Percentiles rank a stretch among this genome's conserved stretches.
Evolutionary conservation across 768 basidiomycete genomes (phyloP).

Genomic region (Russula vinacea): DNA sequence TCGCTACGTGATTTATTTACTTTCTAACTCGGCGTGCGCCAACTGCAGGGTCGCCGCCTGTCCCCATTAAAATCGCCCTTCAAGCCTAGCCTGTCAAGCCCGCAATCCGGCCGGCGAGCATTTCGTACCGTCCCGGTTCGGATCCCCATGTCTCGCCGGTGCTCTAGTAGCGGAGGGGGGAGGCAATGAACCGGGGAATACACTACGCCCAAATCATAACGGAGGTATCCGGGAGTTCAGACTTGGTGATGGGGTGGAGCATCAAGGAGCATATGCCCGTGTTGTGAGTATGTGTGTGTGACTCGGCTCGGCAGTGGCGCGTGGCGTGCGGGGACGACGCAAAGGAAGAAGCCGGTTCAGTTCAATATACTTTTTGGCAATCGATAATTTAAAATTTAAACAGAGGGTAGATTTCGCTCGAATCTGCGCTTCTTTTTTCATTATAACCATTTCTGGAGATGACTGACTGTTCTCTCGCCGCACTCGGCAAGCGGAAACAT

Average conservation of each 20-base stretch:
- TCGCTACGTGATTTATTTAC: not conserved
- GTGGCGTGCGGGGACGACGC: not conserved
- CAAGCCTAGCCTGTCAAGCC: not conserved
- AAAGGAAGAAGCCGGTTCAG: not conserved
- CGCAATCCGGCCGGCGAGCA: not conserved
- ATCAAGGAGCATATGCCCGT: not conserved
- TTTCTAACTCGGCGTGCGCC: not conserved
- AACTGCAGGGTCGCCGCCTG: constrained; percentile 1
- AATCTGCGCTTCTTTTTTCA: constrained; percentile 16
- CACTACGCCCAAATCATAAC: not conserved
- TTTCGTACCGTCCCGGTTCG: not conserved
- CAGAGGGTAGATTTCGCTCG: constrained; percentile 2
- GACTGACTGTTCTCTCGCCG: constrained; percentile 11
- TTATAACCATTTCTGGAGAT: constrained; percentile 21
- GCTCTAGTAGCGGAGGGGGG: not conserved
- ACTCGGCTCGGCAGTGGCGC: not conserved
- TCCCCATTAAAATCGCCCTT: not conserved
- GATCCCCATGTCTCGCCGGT: not conserved
- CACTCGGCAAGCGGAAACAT: constrained; percentile 10
- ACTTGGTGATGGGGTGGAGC: too few species aligned
- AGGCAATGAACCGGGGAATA: not conserved
- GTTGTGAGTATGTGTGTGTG: too few species aligned
- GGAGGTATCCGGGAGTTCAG: not conserved
- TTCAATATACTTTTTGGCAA: too few species aligned
- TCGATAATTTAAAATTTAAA: constrained; percentile 12